These are phyloP conservation scores for Retiboletus flavoniger DNA, from an alignment of 1,284 basidiomycete species.

Conservation along the genomic window DNA sequence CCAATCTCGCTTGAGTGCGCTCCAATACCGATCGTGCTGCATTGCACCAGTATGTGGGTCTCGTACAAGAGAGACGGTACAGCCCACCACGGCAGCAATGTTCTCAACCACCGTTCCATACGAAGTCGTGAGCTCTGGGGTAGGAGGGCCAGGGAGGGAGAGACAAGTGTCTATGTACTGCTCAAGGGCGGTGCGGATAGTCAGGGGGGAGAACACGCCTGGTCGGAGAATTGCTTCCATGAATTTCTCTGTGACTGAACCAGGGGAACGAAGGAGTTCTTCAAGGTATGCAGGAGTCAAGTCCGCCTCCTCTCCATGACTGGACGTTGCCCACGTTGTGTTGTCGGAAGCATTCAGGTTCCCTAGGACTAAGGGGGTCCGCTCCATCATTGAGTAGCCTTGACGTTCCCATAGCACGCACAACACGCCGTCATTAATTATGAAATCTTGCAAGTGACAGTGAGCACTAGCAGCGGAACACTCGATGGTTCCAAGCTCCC, in stretches of 20 bases:
- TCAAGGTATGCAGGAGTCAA: slow-evolving; percentile 86
- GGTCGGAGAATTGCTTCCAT: slow-evolving; percentile 81
- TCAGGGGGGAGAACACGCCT: slow-evolving; percentile 80
- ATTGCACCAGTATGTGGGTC: slow-evolving; percentile 79
- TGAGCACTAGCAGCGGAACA: slow-evolving; percentile 58
- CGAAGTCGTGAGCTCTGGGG: slow-evolving; percentile 52
- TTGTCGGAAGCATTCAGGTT: slow-evolving; percentile 34
- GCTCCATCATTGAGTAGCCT: slow-evolving; percentile 70
- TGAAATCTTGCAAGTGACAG: slow-evolving; percentile 75
- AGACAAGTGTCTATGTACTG: slow-evolving; percentile 76
- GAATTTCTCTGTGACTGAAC: slow-evolving; percentile 77
- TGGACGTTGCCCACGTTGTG: slow-evolving; percentile 52
- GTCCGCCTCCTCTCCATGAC: slow-evolving; percentile 64
- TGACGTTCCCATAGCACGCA: slow-evolving; percentile 76
- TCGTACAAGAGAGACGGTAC: slow-evolving; percentile 69
- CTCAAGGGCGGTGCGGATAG: slow-evolving; percentile 76
- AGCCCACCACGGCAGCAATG: slow-evolving; percentile 84
- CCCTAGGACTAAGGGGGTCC: slow-evolving; percentile 45
- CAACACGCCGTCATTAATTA: slow-evolving; percentile 51
- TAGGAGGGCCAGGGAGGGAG: slow-evolving; percentile 57
- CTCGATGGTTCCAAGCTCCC: slow-evolving; percentile 54
- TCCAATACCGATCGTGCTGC: slow-evolving; percentile 78
- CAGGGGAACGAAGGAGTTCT: slow-evolving; percentile 68
- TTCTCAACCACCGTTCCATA: slow-evolving; percentile 74
- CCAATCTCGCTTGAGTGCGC: slow-evolving; percentile 86